phyloP scores from a whole-genome alignment of 2,329 filamentous ascomycete species.

The Cladosporium sp. region DNA sequence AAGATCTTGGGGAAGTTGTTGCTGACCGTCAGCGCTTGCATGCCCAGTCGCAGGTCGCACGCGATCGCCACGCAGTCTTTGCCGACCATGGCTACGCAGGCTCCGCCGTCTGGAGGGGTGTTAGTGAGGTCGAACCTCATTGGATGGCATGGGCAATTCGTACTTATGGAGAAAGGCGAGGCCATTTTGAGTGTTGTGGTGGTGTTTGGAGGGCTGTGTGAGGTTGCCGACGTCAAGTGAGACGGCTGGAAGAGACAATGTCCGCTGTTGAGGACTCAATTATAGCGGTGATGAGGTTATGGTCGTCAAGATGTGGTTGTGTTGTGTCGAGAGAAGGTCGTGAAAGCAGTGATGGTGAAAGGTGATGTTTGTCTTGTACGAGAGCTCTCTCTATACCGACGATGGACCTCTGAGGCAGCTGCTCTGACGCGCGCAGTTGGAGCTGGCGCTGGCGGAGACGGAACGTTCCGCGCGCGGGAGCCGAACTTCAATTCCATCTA shows the following conservation, averaged over 20 bases:
- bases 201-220: slow-evolving; percentile 1
- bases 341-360: not conserved
- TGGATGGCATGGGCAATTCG: slow-evolving; percentile 35
- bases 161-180: slow-evolving; percentile 95
- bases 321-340: not conserved
- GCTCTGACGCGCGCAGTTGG: slow-evolving; percentile 14
- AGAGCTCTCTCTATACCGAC: slow-evolving; percentile 1
- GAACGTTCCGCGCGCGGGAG: slow-evolving; percentile 1
- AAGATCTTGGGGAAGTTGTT: slow-evolving; percentile 99
- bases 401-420: slow-evolving; percentile 9
- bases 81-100: slow-evolving; percentile 97
- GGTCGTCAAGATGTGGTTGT: not conserved
- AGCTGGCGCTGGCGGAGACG: slow-evolving; percentile 5
- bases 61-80: slow-evolving; percentile 99
- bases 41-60: slow-evolving; percentile 94
- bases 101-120: slow-evolving; percentile 68
- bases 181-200: slow-evolving; percentile 50
- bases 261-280: too few species aligned
- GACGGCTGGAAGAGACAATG: not conserved
- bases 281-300: too few species aligned
- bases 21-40: slow-evolving; percentile 93
- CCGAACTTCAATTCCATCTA: too few species aligned
- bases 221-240: slow-evolving; percentile 3
- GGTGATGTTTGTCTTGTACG: slow-evolving; percentile 2
- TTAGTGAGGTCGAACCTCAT: not conserved